phyloP scores from a whole-genome alignment of 192 early-diverging fungal species.

The Piromyces sp. region DNA sequence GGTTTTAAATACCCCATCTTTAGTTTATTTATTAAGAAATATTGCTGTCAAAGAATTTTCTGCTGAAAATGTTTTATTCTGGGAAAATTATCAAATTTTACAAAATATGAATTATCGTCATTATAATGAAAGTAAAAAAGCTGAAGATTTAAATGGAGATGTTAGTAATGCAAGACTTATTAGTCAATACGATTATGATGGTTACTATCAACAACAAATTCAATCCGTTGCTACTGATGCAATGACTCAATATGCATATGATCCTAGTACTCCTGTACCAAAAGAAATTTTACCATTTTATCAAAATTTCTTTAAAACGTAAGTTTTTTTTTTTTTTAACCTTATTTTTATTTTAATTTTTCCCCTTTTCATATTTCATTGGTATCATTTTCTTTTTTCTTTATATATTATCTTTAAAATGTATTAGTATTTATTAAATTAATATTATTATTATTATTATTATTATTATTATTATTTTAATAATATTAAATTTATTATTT shows the following conservation, averaged over 20 bases:
- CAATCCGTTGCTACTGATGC: background rate
- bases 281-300: background rate
- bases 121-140: background rate
- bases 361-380: too few relatives aligned
- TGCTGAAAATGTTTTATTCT: background rate
- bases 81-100: background rate
- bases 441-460: too few relatives aligned
- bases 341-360: too few relatives aligned
- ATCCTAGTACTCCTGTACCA: background rate
- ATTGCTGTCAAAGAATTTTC: background rate
- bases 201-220: background rate
- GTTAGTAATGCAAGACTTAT: background rate
- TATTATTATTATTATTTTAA: too few relatives aligned
- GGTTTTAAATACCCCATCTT: background rate
- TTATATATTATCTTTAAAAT: too few relatives aligned
- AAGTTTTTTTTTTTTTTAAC: background rate
- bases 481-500: too few relatives aligned
- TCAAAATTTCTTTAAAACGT: background rate
- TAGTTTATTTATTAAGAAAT: background rate
- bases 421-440: too few relatives aligned
- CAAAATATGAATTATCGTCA: background rate
- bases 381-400: too few relatives aligned
- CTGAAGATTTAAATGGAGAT: background rate
- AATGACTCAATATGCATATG: background rate
- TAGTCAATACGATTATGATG: background rate